Percentiles rank a stretch among this genome's conserved stretches.
Conservation (phyloP, 176 grass and related monocot species). For the Luzula sylvatica region DNA sequence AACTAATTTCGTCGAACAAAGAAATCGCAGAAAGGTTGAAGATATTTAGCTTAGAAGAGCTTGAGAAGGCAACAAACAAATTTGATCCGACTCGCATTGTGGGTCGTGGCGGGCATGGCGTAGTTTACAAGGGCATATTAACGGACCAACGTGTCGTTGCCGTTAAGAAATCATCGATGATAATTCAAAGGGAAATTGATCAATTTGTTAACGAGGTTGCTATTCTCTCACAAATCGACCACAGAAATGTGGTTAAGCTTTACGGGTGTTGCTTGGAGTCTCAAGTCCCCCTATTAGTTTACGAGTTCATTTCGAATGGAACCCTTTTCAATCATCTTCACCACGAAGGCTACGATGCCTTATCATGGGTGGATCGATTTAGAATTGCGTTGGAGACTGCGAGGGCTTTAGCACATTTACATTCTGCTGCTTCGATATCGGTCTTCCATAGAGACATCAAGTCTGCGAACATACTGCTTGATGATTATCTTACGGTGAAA, state of each 20-base stretch:
- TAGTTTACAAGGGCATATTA: too few relatives aligned
- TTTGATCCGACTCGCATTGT: constrained; percentile 30
- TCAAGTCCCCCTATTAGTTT: constrained; percentile 36
- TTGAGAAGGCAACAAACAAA: too few relatives aligned
- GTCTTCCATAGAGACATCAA: too few relatives aligned
- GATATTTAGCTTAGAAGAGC: constrained; percentile 43
- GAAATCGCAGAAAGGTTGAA: constrained; percentile 27
- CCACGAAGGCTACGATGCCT: neutral
- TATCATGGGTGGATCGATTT: constrained; percentile 31
- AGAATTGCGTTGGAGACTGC: constrained; percentile 33
- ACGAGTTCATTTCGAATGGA: constrained; percentile 42
- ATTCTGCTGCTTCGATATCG: too few relatives aligned
- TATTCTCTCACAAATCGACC: constrained; percentile 42
- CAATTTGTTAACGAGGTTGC: constrained; percentile 46
- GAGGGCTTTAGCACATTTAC: too few relatives aligned
- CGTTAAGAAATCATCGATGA: constrained; percentile 41
- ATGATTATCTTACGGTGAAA: too few relatives aligned
- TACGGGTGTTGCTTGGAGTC: too few relatives aligned
- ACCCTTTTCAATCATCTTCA: constrained; percentile 30
- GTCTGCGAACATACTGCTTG: too few relatives aligned
- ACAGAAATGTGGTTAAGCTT: constrained; percentile 39
- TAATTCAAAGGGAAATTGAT: constrained; percentile 33
- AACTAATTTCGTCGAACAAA: constrained; percentile 31
- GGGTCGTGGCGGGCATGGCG: constrained; percentile 38
- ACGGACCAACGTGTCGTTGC: constrained; percentile 34